These are phyloP conservation scores for Naganishia vishniacii DNA, from an alignment of 768 basidiomycete species.

Conservation along the genomic window DNA sequence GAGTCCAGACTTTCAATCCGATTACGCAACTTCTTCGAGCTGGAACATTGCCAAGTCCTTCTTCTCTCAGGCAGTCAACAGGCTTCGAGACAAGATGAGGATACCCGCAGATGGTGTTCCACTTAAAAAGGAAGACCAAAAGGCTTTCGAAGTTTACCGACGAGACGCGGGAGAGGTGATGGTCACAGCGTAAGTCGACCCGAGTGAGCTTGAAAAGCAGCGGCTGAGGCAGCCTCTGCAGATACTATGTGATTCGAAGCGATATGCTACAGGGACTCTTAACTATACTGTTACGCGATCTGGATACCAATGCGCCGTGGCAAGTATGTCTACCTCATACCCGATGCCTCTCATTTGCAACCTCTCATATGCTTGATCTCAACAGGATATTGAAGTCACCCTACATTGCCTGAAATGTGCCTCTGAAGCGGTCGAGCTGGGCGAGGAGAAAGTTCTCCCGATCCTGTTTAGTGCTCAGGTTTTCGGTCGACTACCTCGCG, in stretches of 20 bases:
- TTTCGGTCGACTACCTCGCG: slow-evolving; percentile 58
- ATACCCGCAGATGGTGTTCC: slow-evolving; percentile 55
- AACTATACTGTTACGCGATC: slow-evolving; percentile 57
- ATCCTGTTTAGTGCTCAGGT: slow-evolving; percentile 66
- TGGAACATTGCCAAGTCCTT: slow-evolving; percentile 60
- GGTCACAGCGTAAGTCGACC: slow-evolving; percentile 40
- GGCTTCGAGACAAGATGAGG: slow-evolving; percentile 65
- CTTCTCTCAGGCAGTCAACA: slow-evolving; percentile 69
- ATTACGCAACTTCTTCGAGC: slow-evolving; percentile 31
- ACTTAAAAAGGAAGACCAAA: slow-evolving; percentile 40
- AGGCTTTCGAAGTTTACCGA: slow-evolving; percentile 42
- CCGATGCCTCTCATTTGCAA: background rate
- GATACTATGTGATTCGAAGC: slow-evolving; percentile 76
- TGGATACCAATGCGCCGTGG: slow-evolving; percentile 55
- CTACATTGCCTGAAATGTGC: slow-evolving; percentile 79
- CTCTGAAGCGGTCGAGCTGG: slow-evolving; percentile 73
- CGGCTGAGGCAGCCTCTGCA: slow-evolving; percentile 18
- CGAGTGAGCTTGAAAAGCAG: background rate
- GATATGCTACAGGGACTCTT: slow-evolving; percentile 72
- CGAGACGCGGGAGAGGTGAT: slow-evolving; percentile 48
- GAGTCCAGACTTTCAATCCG: slow-evolving; percentile 21
- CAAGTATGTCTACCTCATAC: slow-evolving; percentile 55
- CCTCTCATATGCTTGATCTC: slow-evolving; percentile 1
- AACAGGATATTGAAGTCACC: slow-evolving; percentile 75
- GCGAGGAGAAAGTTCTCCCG: slow-evolving; percentile 51